Evolutionary conservation across 257 asterid species (phyloP).

Genomic region (Linaria vulgaris): DNA sequence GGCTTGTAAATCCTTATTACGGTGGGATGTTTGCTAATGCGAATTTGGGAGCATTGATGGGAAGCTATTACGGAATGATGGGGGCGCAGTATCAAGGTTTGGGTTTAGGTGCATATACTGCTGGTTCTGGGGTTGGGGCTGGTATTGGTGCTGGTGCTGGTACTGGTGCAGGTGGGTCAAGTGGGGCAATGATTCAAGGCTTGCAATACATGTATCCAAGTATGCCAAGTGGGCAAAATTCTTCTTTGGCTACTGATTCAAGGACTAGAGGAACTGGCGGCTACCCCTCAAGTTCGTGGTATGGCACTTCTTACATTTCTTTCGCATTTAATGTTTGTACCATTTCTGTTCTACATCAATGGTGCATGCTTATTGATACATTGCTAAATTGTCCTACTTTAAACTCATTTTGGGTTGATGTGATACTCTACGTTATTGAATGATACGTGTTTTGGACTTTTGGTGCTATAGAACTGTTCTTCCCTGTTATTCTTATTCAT

Average conservation of each 20-base stretch:
- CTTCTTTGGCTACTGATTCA: constrained; percentile 37
- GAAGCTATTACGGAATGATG: constrained; percentile 58
- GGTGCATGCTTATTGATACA: too few species aligned
- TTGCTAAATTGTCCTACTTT: too few species aligned
- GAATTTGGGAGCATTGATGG: constrained; percentile 48
- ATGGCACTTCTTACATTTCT: constrained; percentile 15
- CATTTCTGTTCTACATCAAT: too few species aligned
- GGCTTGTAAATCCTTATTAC: constrained; percentile 48
- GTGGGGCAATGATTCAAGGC: constrained; percentile 33
- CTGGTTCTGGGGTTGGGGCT: constrained; percentile 18
- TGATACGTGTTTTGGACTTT: too few species aligned
- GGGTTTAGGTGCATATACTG: constrained; percentile 46
- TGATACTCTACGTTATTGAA: too few species aligned
- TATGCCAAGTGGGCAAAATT: constrained; percentile 41
- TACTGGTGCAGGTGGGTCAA: constrained; percentile 41
- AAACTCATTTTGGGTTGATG: too few species aligned
- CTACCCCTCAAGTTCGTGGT: constrained; percentile 44
- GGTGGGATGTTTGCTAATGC: constrained; percentile 47
- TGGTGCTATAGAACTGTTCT: too few species aligned
- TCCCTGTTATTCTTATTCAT: too few species aligned
- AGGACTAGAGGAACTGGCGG: constrained; percentile 37
- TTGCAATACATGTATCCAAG: constrained; percentile 56
- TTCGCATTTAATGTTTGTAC: constrained; percentile 24
- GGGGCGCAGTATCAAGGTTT: constrained; percentile 40
- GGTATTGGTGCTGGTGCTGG: constrained; percentile 38